A percentile compares a stretch with the other conserved stretches of the same genome.
Conservation (phyloP, 1,284 basidiomycete species). For the Fomitiporia mediterranea region DNA sequence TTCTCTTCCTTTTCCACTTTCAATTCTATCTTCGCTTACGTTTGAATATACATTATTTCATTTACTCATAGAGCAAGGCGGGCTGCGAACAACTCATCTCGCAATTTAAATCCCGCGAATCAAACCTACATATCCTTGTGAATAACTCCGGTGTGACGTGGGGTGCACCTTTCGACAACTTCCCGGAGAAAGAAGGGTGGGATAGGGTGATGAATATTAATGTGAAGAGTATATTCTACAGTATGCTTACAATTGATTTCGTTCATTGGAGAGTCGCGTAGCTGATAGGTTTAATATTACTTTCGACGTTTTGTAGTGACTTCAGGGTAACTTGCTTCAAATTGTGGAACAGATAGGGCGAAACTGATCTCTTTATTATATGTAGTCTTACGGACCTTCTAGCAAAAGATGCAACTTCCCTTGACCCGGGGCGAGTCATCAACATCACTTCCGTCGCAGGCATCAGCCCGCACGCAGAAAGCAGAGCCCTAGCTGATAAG, state of each 20-base stretch:
- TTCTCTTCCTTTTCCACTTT: neutral
- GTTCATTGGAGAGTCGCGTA: neutral
- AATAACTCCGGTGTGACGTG: conserved; percentile 81
- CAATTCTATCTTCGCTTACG: neutral
- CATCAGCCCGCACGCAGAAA: conserved; percentile 47
- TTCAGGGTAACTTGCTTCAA: conserved; percentile 43
- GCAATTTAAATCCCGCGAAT: conserved; percentile 65
- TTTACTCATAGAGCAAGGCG: conserved; percentile 54
- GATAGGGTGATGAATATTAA: conserved; percentile 77
- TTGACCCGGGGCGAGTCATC: conserved; percentile 71
- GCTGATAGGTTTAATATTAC: neutral
- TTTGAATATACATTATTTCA: neutral
- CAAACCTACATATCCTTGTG: conserved; percentile 71
- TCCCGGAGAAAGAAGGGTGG: conserved; percentile 81
- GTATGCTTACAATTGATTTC: conserved; percentile 32
- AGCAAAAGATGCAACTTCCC: conserved; percentile 58
- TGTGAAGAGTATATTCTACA: conserved; percentile 77
- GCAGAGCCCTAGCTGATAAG: conserved; percentile 44
- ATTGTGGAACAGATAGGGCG: neutral
- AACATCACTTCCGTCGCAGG: conserved; percentile 79
- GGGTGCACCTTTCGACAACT: conserved; percentile 70
- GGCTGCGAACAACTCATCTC: conserved; percentile 74
- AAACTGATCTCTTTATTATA: neutral
- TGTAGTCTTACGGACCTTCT: conserved; percentile 58
- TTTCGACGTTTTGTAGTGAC: conserved; percentile 44